Base-by-base conservation (phyloP, 1,284 basidiomycete genomes). In the Sanghuangporus sanghuang region DNA sequence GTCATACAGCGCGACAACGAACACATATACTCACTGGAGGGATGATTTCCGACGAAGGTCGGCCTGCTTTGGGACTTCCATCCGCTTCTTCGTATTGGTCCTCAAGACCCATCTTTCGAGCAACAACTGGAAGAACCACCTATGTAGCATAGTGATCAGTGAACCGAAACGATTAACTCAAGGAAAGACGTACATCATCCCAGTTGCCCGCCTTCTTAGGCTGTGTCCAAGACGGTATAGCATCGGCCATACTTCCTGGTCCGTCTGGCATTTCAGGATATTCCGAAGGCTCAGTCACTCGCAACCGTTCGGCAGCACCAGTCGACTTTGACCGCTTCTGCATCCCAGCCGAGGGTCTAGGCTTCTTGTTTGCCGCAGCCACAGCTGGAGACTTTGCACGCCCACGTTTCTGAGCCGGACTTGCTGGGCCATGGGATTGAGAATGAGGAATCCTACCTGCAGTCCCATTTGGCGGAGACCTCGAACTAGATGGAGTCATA, bases 151-250 rank as follows among this genome's bases (percentile, higher is more conserved):
- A 55, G 54, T 38, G 44, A 16, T 36, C 49, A 35, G 61, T 61
- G 38, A 38, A 39, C 27, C 9, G 48, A 64, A 18, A 32, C n/a
- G 23, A n/a, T 27, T 59, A 50, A 23, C 55, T 3, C 23, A 56
- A 52, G 42, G 18, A 23, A 18, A 40, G 48, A 78, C 85, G 71
- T 70, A 86, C 89, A 72, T 92, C 89, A 69, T 92, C 89, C 89
- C 90, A 92, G 69, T 89, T 90, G 1, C 87, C 86, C 61, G 75
- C 76, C 35, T 78, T 81, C 18, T 85, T 77, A 35, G 90, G 89
- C 69, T 90, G 85, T 11, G 87, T 90, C 89, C 89, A 90, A 2
- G 82, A 81, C 6, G 89, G 89, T 71, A 91, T 89, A 23, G 89
- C 89, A 72, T 91, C 77, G 59, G 78, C 78, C 64, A 84, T 77